Conservation (phyloP, 768 basidiomycete species). For the Fistulinella prunicolor region DNA sequence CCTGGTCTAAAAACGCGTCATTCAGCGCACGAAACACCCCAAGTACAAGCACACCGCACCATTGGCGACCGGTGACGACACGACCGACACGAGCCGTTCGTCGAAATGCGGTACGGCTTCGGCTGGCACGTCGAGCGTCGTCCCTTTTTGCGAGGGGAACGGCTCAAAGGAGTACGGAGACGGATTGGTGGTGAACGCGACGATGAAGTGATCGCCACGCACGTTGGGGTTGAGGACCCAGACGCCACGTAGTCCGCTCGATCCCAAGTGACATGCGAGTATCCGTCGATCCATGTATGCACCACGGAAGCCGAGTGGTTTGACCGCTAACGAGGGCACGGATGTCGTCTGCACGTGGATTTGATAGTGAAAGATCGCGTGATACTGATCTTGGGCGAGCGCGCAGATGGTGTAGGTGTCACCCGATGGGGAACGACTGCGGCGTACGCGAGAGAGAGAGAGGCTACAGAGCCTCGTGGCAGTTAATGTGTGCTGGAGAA, state of each 20-base stretch:
- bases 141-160: not conserved
- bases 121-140: not conserved
- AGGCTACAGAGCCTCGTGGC: constrained; percentile 24
- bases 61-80: not conserved
- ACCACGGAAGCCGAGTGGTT: not conserved
- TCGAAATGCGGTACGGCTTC: not conserved
- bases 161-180: not conserved
- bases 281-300: not conserved
- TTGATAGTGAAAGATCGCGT: constrained; percentile 33
- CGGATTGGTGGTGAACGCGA: not conserved
- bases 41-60: not conserved
- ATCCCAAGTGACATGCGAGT: constrained; percentile 6
- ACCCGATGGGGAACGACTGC: constrained; percentile 30
- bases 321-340: constrained; percentile 37
- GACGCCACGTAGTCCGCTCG: constrained; percentile 9
- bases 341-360: constrained; percentile 28
- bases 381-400: constrained; percentile 33
- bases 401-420: constrained; percentile 34
- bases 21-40: not conserved
- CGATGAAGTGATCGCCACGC: not conserved
- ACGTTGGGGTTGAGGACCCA: not conserved
- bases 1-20: constrained; percentile 33
- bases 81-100: not conserved
- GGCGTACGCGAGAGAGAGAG: constrained; percentile 39
- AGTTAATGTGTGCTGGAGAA: constrained; percentile 14